Evolutionary conservation across 768 basidiomycete genomes (phyloP).

Genomic region (Pholiota microspora): DNA sequence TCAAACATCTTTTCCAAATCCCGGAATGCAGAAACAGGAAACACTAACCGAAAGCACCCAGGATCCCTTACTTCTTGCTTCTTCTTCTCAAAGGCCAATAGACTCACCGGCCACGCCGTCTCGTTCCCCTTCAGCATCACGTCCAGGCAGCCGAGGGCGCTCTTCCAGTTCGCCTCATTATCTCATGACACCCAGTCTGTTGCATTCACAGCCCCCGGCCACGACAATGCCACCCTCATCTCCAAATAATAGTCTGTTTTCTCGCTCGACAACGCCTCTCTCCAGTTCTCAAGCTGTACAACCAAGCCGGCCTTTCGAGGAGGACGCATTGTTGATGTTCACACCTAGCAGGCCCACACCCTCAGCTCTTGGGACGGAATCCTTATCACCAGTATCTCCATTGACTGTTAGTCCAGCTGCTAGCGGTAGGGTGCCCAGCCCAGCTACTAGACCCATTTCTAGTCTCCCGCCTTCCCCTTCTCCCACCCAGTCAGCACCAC

Average conservation of each 20-base stretch:
- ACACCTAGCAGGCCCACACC: constrained; percentile 6
- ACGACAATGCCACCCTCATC: constrained; percentile 3
- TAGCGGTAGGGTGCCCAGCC: neutral
- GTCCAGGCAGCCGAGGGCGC: neutral
- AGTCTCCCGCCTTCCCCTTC: neutral
- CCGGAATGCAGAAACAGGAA: neutral
- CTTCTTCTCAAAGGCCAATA: neutral
- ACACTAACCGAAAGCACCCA: constrained; percentile 1
- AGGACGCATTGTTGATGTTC: constrained; percentile 12
- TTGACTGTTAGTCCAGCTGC: neutral
- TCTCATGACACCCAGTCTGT: neutral
- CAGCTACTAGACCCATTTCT: neutral
- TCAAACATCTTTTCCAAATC: constrained; percentile 2
- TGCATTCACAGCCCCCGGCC: constrained; percentile 3
- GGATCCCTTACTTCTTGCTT: constrained; percentile 13
- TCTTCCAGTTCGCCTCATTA: neutral
- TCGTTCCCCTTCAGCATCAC: neutral
- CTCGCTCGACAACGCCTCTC: neutral
- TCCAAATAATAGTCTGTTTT: neutral
- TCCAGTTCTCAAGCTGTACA: neutral
- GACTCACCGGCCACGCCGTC: neutral
- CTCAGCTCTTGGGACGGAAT: neutral
- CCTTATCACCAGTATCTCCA: neutral
- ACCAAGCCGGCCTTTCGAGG: neutral
- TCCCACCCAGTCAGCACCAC: neutral